phyloP scores from a whole-genome alignment of 371 early-diverging fungal genomes.

The Mortierella sp. region DNA sequence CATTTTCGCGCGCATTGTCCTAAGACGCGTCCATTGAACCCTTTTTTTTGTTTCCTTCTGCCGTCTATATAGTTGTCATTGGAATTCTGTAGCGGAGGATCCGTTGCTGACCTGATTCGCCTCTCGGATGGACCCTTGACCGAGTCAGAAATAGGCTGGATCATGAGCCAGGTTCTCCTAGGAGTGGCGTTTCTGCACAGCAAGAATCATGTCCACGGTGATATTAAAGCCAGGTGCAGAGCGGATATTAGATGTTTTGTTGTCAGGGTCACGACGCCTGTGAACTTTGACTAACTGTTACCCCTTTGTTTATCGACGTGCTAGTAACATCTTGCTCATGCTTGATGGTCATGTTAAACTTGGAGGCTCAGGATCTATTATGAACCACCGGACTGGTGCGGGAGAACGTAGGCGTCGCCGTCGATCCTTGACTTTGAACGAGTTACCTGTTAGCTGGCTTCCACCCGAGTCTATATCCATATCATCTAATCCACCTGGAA shows the following conservation, averaged over 20 bases:
- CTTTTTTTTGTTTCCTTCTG: not conserved
- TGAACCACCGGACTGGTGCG: constrained; percentile 59
- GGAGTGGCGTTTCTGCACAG: constrained; percentile 77
- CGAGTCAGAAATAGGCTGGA: constrained; percentile 68
- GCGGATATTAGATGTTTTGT: not conserved
- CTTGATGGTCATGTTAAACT: constrained; percentile 74
- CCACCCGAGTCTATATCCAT: constrained; percentile 16
- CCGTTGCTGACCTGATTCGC: constrained; percentile 66
- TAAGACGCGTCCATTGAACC: too few relatives aligned
- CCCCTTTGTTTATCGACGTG: too few relatives aligned
- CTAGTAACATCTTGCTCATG: constrained; percentile 78
- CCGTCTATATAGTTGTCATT: constrained; percentile 61
- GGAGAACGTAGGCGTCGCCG: constrained; percentile 65
- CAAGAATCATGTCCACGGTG: constrained; percentile 79
- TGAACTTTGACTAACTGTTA: too few relatives aligned
- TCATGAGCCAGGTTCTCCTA: constrained; percentile 67
- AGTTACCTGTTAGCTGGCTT: constrained; percentile 55
- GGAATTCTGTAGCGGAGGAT: constrained; percentile 72
- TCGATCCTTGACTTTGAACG: constrained; percentile 30
- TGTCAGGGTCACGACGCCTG: not conserved
- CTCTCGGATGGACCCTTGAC: constrained; percentile 56
- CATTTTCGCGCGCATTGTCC: too few relatives aligned
- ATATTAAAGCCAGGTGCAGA: constrained; percentile 78
- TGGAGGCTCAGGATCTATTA: constrained; percentile 78
- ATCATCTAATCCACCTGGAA: constrained; percentile 8